These are phyloP conservation scores for Trichosporon ovoides DNA, from an alignment of 1,284 basidiomycete genomes.

Conservation along the genomic window DNA sequence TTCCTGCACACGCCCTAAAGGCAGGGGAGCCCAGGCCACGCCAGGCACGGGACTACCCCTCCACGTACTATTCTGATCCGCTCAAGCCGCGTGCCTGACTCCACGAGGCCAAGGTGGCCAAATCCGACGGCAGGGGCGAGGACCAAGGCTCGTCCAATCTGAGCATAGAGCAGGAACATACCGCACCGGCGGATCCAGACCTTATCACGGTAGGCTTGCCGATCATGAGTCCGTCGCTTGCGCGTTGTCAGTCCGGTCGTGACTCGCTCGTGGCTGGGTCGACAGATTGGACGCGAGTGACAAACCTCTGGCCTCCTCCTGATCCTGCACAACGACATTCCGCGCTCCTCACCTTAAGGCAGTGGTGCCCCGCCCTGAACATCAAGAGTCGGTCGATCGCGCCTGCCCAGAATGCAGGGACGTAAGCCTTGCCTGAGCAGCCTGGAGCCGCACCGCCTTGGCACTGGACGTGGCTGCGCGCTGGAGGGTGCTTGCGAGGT, in stretches of 20 bases:
- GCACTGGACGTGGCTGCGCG: neutral
- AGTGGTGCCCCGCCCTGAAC: neutral
- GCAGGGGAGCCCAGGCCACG: no score
- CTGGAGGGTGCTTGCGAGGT: neutral
- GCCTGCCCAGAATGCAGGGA: neutral
- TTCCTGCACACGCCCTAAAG: no score
- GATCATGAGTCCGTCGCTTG: neutral
- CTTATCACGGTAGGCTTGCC: neutral
- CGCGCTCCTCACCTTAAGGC: neutral
- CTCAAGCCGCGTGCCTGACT: no score
- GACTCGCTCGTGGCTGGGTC: no score
- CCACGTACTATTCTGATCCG: no score
- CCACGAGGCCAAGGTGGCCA: neutral
- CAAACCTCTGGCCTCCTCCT: neutral
- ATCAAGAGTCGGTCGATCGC: neutral
- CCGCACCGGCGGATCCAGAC: neutral
- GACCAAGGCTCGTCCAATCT: neutral
- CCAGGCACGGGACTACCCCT: no score
- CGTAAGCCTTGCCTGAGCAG: neutral
- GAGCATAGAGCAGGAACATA: neutral
- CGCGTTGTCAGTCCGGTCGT: constrained; percentile 5
- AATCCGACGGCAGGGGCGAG: no score
- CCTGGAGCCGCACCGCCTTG: neutral
- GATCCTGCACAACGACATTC: neutral
- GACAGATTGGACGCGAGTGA: neutral